A percentile compares a stretch with the other conserved stretches of the same genome.
Conservation (phyloP, 768 basidiomycete genomes). For the Hydnomerulius pinastri region DNA sequence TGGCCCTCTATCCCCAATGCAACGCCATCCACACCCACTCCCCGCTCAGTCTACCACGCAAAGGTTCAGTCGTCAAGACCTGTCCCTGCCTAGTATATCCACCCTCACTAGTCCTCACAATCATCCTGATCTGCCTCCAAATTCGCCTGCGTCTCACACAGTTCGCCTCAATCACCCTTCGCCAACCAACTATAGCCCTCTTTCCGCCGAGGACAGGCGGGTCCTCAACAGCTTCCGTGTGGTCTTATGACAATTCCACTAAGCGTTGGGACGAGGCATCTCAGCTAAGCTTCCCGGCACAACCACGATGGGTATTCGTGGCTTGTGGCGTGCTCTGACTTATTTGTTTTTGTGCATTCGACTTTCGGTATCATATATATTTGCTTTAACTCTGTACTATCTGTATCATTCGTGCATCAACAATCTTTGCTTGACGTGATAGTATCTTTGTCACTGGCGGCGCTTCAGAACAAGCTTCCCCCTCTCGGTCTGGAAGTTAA, state of each 20-base stretch:
- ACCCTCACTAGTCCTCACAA: constrained; percentile 10
- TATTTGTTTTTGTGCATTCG: constrained; percentile 6
- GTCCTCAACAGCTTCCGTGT: constrained; percentile 59
- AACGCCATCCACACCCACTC: constrained; percentile 9
- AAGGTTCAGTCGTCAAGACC: constrained; percentile 5
- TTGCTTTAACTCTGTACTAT: no score
- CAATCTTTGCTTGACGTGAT: no score
- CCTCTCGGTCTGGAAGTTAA: no score
- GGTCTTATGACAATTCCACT: constrained; percentile 37
- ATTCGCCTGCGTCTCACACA: constrained; percentile 6
- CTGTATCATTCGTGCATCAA: no score
- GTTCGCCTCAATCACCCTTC: constrained; percentile 26
- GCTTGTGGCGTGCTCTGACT: no score
- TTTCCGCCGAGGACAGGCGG: constrained; percentile 59
- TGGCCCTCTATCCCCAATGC: constrained; percentile 10
- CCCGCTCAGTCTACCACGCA: constrained; percentile 3
- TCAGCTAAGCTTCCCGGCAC: background rate
- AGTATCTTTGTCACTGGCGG: no score
- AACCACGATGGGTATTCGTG: no score
- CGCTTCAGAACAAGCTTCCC: no score
- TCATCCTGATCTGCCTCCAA: constrained; percentile 2
- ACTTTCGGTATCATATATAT: background rate
- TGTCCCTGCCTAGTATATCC: constrained; percentile 26
- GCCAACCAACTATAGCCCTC: constrained; percentile 36
- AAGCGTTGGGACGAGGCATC: background rate